Conservation (phyloP, 2,329 filamentous ascomycete genomes). For the Nigrograna mackinnonii region DNA sequence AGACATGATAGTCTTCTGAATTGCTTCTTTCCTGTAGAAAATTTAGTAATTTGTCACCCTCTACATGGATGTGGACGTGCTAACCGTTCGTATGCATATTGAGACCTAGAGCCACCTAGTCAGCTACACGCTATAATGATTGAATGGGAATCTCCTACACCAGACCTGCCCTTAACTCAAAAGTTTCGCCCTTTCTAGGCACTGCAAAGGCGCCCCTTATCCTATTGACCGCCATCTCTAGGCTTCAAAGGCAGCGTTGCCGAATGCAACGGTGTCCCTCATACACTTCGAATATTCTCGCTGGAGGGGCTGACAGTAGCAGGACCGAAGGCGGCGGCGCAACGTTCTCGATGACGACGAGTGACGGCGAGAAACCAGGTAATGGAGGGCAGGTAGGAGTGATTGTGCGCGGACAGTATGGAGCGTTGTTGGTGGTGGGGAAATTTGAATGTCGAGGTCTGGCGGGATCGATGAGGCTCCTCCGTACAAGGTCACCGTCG, state of each 20-base stretch:
- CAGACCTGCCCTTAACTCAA: constrained; percentile 91
- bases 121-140: constrained; percentile 21
- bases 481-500: too few relatives aligned
- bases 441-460: too few relatives aligned
- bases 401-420: constrained; percentile 7
- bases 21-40: constrained; percentile 79
- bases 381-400: constrained; percentile 1
- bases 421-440: constrained; percentile 13
- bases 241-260: constrained; percentile 29
- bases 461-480: too few relatives aligned
- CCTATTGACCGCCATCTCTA: constrained; percentile 88
- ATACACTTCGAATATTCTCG: constrained; percentile 21
- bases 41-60: constrained; percentile 34
- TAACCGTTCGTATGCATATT: constrained; percentile 95
- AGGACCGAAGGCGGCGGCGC: constrained; percentile 4
- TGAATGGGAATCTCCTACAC: constrained; percentile 53
- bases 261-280: constrained; percentile 38
- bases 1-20: constrained; percentile 99
- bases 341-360: background rate
- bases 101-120: constrained; percentile 67
- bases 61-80: constrained; percentile 7
- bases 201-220: constrained; percentile 91
- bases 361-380: background rate
- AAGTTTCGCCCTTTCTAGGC: constrained; percentile 96
- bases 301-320: constrained; percentile 2